A percentile compares a stretch with the other conserved stretches of the same genome.
Evolutionary conservation across 108 stramenopile species (phyloP).

Genomic region (Discostella pseudostelligera): DNA sequence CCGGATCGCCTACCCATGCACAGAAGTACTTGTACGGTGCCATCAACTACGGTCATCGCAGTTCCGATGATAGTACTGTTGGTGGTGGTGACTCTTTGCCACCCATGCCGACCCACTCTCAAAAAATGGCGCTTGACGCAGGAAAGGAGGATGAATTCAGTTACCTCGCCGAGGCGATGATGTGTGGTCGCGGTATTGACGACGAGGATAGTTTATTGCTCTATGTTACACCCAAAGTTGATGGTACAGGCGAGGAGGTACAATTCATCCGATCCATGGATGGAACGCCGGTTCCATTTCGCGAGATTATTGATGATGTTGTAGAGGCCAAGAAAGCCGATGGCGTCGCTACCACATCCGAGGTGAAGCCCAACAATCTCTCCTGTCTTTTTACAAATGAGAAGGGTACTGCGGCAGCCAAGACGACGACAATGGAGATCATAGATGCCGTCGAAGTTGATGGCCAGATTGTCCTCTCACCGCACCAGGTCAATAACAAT

Average conservation of each 20-base stretch:
- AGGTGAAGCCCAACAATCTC: slow-evolving; percentile 34
- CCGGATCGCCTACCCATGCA: background rate
- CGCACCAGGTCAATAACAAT: slow-evolving; percentile 23
- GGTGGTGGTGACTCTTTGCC: slow-evolving; percentile 22
- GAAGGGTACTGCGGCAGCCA: slow-evolving; percentile 2
- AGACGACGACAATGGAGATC: slow-evolving; percentile 9
- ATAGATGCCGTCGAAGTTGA: slow-evolving; percentile 29
- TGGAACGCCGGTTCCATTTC: slow-evolving; percentile 15
- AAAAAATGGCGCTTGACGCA: background rate
- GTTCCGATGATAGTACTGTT: slow-evolving; percentile 13
- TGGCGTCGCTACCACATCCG: slow-evolving; percentile 3
- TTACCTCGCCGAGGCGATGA: slow-evolving; percentile 41
- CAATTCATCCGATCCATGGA: slow-evolving; percentile 15
- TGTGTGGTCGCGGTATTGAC: background rate
- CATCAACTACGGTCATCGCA: slow-evolving; percentile 30
- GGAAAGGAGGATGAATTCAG: slow-evolving; percentile 35
- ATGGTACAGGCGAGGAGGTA: slow-evolving; percentile 16
- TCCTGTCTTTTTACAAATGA: slow-evolving; percentile 26
- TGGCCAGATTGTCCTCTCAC: slow-evolving; percentile 30
- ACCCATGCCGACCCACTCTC: slow-evolving; percentile 12
- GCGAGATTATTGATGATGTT: slow-evolving; percentile 15
- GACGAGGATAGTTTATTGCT: slow-evolving; percentile 8
- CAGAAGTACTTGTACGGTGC: slow-evolving; percentile 22
- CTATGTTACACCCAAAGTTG: slow-evolving; percentile 14
- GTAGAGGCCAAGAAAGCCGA: slow-evolving; percentile 2